A percentile compares a stretch with the other conserved stretches of the same genome.
Conservation (phyloP, 257 asterid species). For the Fraxinus cuspidata region DNA sequence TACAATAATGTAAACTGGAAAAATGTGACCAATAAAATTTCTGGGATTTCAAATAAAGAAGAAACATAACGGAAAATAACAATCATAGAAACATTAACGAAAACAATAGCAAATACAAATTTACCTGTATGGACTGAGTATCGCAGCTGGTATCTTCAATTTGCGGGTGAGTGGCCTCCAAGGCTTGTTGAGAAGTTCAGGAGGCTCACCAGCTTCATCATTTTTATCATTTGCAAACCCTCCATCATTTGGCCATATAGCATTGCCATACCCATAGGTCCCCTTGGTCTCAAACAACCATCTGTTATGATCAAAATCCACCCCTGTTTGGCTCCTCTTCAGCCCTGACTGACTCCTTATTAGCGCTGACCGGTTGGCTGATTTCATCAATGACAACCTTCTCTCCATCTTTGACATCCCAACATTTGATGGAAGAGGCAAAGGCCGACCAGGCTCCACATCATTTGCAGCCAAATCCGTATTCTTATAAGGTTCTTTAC, state of each 20-base stretch:
- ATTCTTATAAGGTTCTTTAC: constrained; percentile 34
- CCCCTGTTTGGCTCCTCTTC: constrained; percentile 8
- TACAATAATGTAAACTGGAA: not conserved
- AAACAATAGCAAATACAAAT: not conserved
- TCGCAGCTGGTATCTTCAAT: constrained; percentile 19
- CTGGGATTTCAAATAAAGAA: not conserved
- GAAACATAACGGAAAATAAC: not conserved
- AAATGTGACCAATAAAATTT: not conserved
- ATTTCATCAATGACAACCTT: constrained; percentile 25
- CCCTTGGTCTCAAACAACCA: constrained; percentile 28
- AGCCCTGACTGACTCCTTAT: constrained; percentile 21
- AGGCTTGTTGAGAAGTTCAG: constrained; percentile 22
- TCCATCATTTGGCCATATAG: constrained; percentile 24
- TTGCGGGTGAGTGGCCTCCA: constrained; percentile 27
- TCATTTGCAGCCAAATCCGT: constrained; percentile 26
- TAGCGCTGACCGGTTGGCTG: constrained; percentile 9
- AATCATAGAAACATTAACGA: not conserved
- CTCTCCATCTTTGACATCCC: constrained; percentile 25
- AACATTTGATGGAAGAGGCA: constrained; percentile 15
- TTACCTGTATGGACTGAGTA: constrained; percentile 23
- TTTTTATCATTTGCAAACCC: constrained; percentile 1
- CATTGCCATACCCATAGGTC: constrained; percentile 24
- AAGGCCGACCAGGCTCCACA: constrained; percentile 11
- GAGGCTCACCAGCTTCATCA: constrained; percentile 12
- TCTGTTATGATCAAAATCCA: constrained; percentile 22